A percentile compares a stretch with the other conserved stretches of the same genome.
These are phyloP conservation scores for Entomophthora muscae DNA, from an alignment of 371 early-diverging fungal species.

Conservation along the genomic window DNA sequence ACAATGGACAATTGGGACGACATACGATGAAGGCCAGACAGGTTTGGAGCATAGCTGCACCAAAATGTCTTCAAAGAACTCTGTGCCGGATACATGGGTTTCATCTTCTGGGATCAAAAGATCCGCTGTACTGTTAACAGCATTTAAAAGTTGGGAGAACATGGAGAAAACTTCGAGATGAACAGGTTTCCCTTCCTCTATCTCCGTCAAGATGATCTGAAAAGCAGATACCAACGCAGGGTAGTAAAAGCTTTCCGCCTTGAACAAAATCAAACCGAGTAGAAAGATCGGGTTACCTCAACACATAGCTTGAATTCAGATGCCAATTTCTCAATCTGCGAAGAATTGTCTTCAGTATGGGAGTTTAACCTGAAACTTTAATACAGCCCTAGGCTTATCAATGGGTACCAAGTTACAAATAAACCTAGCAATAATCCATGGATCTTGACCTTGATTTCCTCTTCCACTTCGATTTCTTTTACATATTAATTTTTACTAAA, in stretches of 20 bases:
- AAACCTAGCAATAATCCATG: neutral
- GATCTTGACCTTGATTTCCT: neutral
- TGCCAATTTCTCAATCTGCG: neutral
- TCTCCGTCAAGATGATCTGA: neutral
- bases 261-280: neutral
- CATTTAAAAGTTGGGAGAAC: neutral
- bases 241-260: conserved; percentile 1
- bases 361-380: neutral
- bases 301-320: conserved; percentile 3
- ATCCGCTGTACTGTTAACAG: neutral
- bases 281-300: neutral
- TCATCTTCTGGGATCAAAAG: neutral
- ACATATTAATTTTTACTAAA: neutral
- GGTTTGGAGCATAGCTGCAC: neutral
- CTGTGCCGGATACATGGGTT: neutral
- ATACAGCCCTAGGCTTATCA: too few relatives aligned
- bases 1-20: conserved; percentile 1
- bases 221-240: neutral
- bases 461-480: conserved; percentile 3
- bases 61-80: neutral
- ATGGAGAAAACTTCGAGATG: neutral
- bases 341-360: neutral
- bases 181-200: neutral
- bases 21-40: neutral
- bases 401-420: neutral